Base-by-base conservation (phyloP, 1,139 yeast species). In the Yamadazyma triangularis region DNA sequence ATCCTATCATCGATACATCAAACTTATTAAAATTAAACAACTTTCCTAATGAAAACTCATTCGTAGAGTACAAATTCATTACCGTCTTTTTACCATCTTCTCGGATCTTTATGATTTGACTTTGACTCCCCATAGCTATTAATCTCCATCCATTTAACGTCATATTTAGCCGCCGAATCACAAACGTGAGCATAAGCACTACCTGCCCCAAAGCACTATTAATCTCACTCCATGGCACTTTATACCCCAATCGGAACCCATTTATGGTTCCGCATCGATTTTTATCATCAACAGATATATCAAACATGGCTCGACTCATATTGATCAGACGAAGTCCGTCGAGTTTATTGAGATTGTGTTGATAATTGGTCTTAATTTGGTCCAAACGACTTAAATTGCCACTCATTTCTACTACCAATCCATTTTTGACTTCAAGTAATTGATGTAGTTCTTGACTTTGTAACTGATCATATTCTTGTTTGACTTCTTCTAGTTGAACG, bases 191-290 rank as follows among this genome's bases (percentile, higher is more conserved):
- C 14, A 89, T 56, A 13, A 88, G 55, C 4, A 86, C 73, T 2
- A 89, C 63, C 46, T 89, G 95, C 0, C 98, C 98, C 53, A 91
- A 61, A 0, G 95, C 97, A 1, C 94, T 93, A 51, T 89, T 91
- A 25, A 88, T 79, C 47, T 91, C 98, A 30, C 86, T 77, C 95
- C 96, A 88, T 3, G 93, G 84, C 0, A 89, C 77, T 32, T 64
- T 71, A 36, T 67, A 60, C 1, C 97, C 98, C 10, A 91, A 54
- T 34, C 96, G 60, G 27, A 86, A 66, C 0, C 91, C 94, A 53
- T 89, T 89, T 16, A 91, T 89, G 0, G 93, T 83, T 1, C 94
- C 96, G 58, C 83, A 86, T 29, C 76, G 76, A 7, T 91, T 91
- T 33, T 50, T 44, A 13, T 49, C 44, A 26, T 83, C 87, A 43